phyloP scores from a whole-genome alignment of 1,139 yeast genomes.

The Suhomyces wounanorum region DNA sequence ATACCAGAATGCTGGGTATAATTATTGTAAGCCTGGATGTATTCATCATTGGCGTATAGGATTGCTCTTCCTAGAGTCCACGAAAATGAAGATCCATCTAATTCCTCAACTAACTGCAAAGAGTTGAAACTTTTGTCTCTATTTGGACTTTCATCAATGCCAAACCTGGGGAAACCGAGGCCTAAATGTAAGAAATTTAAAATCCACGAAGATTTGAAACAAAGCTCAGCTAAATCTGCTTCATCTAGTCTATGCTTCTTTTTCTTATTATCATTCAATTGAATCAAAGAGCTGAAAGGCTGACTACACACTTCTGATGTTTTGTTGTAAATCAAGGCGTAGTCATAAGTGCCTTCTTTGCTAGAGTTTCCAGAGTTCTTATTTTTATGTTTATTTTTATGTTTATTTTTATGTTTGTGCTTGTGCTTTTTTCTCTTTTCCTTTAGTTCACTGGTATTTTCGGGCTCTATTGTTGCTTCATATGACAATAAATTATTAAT shows the following conservation, averaged over 20 bases:
- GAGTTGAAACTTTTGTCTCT: constrained; percentile 41
- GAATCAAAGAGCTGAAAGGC: constrained; percentile 41
- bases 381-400: not conserved
- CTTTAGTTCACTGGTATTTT: not conserved
- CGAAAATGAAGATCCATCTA: constrained; percentile 67
- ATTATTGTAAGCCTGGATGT: constrained; percentile 41
- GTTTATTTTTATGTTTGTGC: not conserved
- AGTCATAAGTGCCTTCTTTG: constrained; percentile 31
- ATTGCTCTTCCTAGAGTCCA: constrained; percentile 88
- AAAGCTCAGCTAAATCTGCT: constrained; percentile 24
- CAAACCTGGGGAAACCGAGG: constrained; percentile 65
- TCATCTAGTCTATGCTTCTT: constrained; percentile 31
- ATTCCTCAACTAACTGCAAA: constrained; percentile 60
- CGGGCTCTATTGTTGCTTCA: constrained; percentile 14
- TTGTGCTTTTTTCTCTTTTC: not conserved
- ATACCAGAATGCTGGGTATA: constrained; percentile 17
- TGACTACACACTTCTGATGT: constrained; percentile 51
- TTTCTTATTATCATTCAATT: constrained; percentile 35
- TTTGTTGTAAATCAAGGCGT: constrained; percentile 40
- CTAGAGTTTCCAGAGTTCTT: not conserved
- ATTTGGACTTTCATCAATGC: constrained; percentile 38
- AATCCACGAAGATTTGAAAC: constrained; percentile 60
- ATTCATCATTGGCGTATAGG: constrained; percentile 56
- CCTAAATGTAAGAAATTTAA: constrained; percentile 72
- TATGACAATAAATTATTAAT: constrained; percentile 48